These are phyloP conservation scores for Sambucus nigra DNA, from an alignment of 129 eudicot species.

Conservation along the genomic window DNA sequence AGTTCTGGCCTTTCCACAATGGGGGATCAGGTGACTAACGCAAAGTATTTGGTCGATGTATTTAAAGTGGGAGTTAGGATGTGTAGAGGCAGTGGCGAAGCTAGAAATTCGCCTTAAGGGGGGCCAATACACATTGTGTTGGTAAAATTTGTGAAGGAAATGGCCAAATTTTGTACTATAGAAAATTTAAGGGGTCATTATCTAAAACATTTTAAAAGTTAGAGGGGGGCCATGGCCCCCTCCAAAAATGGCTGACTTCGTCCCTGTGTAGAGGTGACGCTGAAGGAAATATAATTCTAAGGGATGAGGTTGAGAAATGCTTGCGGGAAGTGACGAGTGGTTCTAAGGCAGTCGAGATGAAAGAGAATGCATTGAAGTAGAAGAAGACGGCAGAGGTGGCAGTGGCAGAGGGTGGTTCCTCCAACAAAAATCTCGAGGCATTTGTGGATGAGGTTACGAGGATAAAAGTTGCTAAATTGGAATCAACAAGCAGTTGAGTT, in stretches of 20 bases:
- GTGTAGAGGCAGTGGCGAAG: slow-evolving; percentile 67
- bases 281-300: slow-evolving; percentile 28
- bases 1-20: slow-evolving; percentile 65
- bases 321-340: slow-evolving; percentile 44
- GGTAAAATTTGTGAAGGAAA: too few relatives aligned
- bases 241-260: too few relatives aligned
- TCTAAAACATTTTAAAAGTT: too few relatives aligned
- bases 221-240: too few relatives aligned
- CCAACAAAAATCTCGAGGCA: slow-evolving; percentile 39
- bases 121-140: too few relatives aligned
- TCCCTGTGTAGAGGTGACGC: slow-evolving; percentile 75
- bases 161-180: too few relatives aligned
- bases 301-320: slow-evolving; percentile 51
- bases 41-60: slow-evolving; percentile 66
- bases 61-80: slow-evolving; percentile 53
- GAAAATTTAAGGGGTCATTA: too few relatives aligned
- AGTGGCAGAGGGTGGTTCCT: slow-evolving; percentile 66
- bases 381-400: slow-evolving; percentile 53
- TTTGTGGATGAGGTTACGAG: slow-evolving; percentile 45
- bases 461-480: slow-evolving; percentile 6
- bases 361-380: slow-evolving; percentile 54
- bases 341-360: slow-evolving; percentile 34
- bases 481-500: background rate
- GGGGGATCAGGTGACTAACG: slow-evolving; percentile 94
- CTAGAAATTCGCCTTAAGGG: too few relatives aligned